phyloP scores from a whole-genome alignment of 164 flowering plant genomes.

The grape (Vitis vinifera) region ASM3070453v1 NC_081807.1:7228501-7229000 shows the following conservation, averaged over 20 bases:
- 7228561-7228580: constrained; percentile 67
- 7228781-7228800: constrained; percentile 54
- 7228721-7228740: constrained; percentile 70
- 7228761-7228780: constrained; percentile 72
- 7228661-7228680: constrained; percentile 50
- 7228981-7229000: constrained; percentile 28
- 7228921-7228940: not conserved
- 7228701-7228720: constrained; percentile 45
- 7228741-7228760: constrained; percentile 44
- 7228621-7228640: no score
- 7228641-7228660: not conserved
- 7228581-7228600: constrained; percentile 55
- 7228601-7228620: no score
- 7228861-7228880: constrained; percentile 37
- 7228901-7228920: not conserved
- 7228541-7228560: constrained; percentile 71
- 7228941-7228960: constrained; percentile 1
- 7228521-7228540: constrained; percentile 82
- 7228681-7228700: constrained; percentile 70
- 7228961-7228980: constrained; percentile 28
- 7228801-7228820: constrained; percentile 52
- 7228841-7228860: constrained; percentile 24
- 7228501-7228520: constrained; percentile 48
- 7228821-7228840: constrained; percentile 71
- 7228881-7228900: not conserved